A percentile compares a stretch with the other conserved stretches of the same genome.
Conservation (phyloP, 176 grass and related monocot species). For the Pontederia crassipes region DNA sequence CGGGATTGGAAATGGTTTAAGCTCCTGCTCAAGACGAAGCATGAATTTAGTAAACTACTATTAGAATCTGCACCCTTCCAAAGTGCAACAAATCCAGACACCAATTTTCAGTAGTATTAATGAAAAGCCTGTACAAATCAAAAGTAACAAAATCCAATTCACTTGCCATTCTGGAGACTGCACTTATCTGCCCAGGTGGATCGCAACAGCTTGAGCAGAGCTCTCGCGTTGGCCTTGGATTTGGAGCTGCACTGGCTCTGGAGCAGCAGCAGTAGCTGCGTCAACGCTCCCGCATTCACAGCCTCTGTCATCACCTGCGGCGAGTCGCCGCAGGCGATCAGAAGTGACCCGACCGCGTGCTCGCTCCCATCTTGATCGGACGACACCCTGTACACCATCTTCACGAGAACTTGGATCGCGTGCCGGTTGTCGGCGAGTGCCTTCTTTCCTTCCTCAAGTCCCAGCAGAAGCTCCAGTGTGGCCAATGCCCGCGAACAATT, state of each 20-base stretch:
- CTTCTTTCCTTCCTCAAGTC: conserved; percentile 37
- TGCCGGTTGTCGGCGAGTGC: conserved; percentile 26
- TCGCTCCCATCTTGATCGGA: conserved; percentile 60
- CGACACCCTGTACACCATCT: conserved; percentile 70
- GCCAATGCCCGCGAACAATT: conserved; percentile 37
- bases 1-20: no score
- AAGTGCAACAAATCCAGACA: no score
- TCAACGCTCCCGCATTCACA: conserved; percentile 51
- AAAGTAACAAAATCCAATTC: no score
- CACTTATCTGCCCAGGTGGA: no score
- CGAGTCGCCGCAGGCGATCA: conserved; percentile 49
- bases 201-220: conserved; percentile 59
- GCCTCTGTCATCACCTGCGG: conserved; percentile 29
- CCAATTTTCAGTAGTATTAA: no score
- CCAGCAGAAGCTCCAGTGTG: conserved; percentile 44
- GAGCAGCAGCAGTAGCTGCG: conserved; percentile 66
- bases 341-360: conserved; percentile 69
- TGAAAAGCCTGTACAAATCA: no score
- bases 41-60: no score
- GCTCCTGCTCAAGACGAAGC: no score
- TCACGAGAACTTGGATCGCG: conserved; percentile 44
- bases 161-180: no score
- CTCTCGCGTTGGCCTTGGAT: conserved; percentile 54
- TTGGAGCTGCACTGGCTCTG: conserved; percentile 76
- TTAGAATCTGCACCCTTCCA: no score